Evolutionary conservation across 2,329 filamentous ascomycete species (phyloP), one percentile per base, ranked within the genome.

Genomic region (Aureobasidium leucospermi): DNA sequence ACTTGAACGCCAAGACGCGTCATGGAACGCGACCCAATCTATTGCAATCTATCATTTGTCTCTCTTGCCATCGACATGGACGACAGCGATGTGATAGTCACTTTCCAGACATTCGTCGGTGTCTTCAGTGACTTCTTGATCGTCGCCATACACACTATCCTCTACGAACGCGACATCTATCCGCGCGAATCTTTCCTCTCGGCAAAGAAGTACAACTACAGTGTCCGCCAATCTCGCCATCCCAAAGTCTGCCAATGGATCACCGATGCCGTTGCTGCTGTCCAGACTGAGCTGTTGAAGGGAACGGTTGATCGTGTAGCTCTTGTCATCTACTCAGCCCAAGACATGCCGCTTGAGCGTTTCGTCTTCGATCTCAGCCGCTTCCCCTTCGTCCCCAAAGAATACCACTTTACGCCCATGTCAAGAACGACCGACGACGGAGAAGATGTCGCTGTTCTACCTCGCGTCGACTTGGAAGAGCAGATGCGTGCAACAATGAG

Each of bases 221-320:
- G 90, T 32, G 87, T 95, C 47, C 87, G 88, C 67, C 91, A 96
- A 71, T 93, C 85, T 62, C 87, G 91, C 60, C 91, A 96, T 73
- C 90, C 92, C 0, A 83, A 84, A 66, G 88, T 96, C 64, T 95
- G 90, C 79, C 78, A 84, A 67, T 96, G 92, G 88, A 85, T 96
- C 73, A 83, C 81, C 69, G 88, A 94, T 71, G 90, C 91, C 65
- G 83, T 94, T 43, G 77, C 85, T 63, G 87, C 90, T 38, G 82
- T 91, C 23, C 79, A 83, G 61, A 78, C 77, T 3, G 87, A 95
- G 74, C 79, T 96, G 38, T 79, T 88, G 49, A 81, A 72, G 70
- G 78, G 80, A 64, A 76, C 74, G 59, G 80, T 85, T 38, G 76
- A 79, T 32, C 75, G 76, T 58, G 78, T 85, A 63, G 80, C 75